Evolutionary conservation across 306 rosid species (phyloP), one percentile per base, ranked within the genome.

Genomic region (Gleditsia sinensis): DNA sequence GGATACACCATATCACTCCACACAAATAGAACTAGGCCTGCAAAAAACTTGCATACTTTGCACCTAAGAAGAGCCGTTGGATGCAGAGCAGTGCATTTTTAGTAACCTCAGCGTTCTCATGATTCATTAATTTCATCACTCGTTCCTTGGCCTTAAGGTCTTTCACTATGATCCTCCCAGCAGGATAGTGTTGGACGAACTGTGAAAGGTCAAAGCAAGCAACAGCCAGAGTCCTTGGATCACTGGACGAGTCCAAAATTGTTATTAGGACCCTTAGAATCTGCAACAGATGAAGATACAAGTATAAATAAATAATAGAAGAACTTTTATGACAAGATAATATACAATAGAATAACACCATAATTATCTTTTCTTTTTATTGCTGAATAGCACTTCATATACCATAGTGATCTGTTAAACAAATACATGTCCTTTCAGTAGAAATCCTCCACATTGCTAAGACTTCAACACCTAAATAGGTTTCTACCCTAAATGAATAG

Each of bases 61-160:
- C 86, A 45, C 99, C 99, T 48, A 92, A 83, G 83, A 92, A 90
- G 81, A 95, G 98, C 88, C 99, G 84, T 69, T 95, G 99, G 75
- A 95, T 92, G 76, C 98, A 95, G 75, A 95, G 98, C 45, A 95
- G 84, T 9, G 99, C 98, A 80, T 92, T 88, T 80, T 95, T 95
- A 55, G 99, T 90, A 43, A 95, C 98, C 89, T 95, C 99, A 11
- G 94, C 82, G 75, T 62, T 92, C 82, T 92, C 99, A 71, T 95
- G 98, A 70, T 85, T 92, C 99, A 95, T 92, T 61, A 92, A 83
- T 71, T 83, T 88, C 98, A 95, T 95, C 79, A 92, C 98, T 30
- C 98, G 89, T 78, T 95, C 99, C 82, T 95, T 95, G 66, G 98
- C 97, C 83, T 92, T 95, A 30, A 95, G 93, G 87, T 95, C 94